These are phyloP conservation scores for Ustilago bromivora DNA, from an alignment of 1,284 basidiomycete species.

Conservation along the genomic window DNA sequence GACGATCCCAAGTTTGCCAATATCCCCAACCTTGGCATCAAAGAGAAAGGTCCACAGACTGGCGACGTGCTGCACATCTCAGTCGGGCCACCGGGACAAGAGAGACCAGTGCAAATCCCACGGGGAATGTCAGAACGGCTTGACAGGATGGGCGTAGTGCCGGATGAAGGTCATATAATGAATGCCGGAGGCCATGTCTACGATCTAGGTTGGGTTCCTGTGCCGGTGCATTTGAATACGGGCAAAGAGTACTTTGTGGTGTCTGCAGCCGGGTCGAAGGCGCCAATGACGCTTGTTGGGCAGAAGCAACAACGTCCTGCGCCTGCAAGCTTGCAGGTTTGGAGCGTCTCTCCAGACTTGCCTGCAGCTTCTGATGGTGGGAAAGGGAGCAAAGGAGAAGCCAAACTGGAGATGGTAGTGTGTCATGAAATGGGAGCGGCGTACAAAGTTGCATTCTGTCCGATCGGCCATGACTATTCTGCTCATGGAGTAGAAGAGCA, in stretches of 20 bases:
- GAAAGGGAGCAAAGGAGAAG: slow-evolving; percentile 21
- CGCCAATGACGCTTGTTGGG: slow-evolving; percentile 37
- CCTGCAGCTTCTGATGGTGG: neutral
- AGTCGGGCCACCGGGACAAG: slow-evolving; percentile 26
- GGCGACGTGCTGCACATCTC: slow-evolving; percentile 35
- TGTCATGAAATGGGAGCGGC: slow-evolving; percentile 40
- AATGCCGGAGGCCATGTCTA: slow-evolving; percentile 56
- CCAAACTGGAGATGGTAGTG: slow-evolving; percentile 40
- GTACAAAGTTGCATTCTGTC: slow-evolving; percentile 45
- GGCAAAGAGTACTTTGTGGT: slow-evolving; percentile 50
- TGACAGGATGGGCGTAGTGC: slow-evolving; percentile 27
- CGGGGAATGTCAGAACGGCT: slow-evolving; percentile 23
- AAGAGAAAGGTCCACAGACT: slow-evolving; percentile 22
- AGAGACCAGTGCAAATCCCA: slow-evolving; percentile 24
- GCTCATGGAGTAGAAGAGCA: neutral
- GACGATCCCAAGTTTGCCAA: slow-evolving; percentile 34
- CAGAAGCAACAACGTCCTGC: slow-evolving; percentile 10
- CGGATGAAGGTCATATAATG: slow-evolving; percentile 46
- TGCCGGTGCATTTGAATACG: slow-evolving; percentile 43
- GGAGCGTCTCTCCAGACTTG: slow-evolving; percentile 46
- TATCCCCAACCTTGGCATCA: slow-evolving; percentile 35
- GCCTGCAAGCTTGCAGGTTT: slow-evolving; percentile 47
- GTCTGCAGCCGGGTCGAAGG: slow-evolving; percentile 20
- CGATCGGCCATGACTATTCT: slow-evolving; percentile 34
- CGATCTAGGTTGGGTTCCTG: slow-evolving; percentile 50